Conservation (phyloP, 2,329 filamentous ascomycete genomes). For the Gremmenia infestans region DNA sequence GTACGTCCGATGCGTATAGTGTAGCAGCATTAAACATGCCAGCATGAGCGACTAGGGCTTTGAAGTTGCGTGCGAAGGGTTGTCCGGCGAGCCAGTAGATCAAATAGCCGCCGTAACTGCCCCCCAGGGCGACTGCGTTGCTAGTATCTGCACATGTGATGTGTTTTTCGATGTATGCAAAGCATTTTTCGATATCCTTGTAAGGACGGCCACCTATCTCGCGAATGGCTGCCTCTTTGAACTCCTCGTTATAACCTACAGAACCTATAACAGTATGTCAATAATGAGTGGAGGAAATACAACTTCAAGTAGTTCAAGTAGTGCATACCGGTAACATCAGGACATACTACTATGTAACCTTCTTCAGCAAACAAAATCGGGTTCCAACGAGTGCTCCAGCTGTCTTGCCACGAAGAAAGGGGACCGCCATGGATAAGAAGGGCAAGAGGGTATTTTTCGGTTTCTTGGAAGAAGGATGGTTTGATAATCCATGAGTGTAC, state of each 20-base stretch:
- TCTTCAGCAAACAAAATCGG: constrained; percentile 78
- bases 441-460: constrained; percentile 70
- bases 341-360: constrained; percentile 72
- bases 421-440: constrained; percentile 79
- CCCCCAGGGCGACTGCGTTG: constrained; percentile 65
- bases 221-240: constrained; percentile 46
- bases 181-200: constrained; percentile 69
- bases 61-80: constrained; percentile 72
- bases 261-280: constrained; percentile 38
- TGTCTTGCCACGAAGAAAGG: constrained; percentile 68
- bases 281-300: too few relatives aligned
- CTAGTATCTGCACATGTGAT: constrained; percentile 61
- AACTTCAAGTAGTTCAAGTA: too few relatives aligned
- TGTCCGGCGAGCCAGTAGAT: constrained; percentile 88
- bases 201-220: constrained; percentile 59
- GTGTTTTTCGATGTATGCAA: constrained; percentile 63
- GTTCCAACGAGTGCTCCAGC: constrained; percentile 80
- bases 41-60: constrained; percentile 79
- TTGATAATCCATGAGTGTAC: constrained; percentile 60
- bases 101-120: constrained; percentile 69
- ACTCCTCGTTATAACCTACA: constrained; percentile 71
- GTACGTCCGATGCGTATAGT: neutral
- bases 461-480: constrained; percentile 49
- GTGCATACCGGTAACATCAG: constrained; percentile 62
- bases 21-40: constrained; percentile 54